Evolutionary conservation across 257 asterid species (phyloP), one percentile per base, ranked within the genome.

Genomic region (Thymus quinquecostatus): DNA sequence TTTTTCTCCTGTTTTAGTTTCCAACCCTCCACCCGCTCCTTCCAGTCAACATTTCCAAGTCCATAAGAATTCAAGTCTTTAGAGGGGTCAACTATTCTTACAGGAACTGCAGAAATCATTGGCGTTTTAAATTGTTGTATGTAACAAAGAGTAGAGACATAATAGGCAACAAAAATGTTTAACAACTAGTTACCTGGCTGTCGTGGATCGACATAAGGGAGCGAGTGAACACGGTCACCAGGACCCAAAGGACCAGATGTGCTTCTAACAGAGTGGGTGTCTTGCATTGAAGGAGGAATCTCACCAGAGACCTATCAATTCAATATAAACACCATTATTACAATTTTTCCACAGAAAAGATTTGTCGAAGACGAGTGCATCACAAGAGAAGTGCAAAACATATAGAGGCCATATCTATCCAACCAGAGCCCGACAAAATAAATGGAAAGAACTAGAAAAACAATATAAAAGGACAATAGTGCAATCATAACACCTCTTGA

Each of bases 221-320:
- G 88, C 70, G 93, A 74, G 65, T 83, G 88, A 66, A 77, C 88
- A 66, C 84, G 91, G 60, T 93, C 98, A 44, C 92, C 92, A 10
- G 96, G 97, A 70, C 97, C 97, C 82, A 93, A 83, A 66, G 97
- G 98, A 64, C 97, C 98, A 29, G 98, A 93, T 34, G 88, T 93
- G 82, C 98, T 93, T 82, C 98, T 85, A 32, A 93, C 82, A 13
- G 98, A 93, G 72, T 87, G 85, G 33, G 94, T 88, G 78, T 88
- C 97, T 65, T 89, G 87, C 13, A 85, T 78, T 38, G 88, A 88
- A 70, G 86, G 84, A 28, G 96, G 95, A 68, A 90, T 82, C 82
- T 92, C 98, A 29, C 97, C 95, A 66, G 98, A 92, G 33, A 84
- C 81, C 98, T 90, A 71, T 48, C 53, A 59, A 78, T 55, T 56